phyloP scores from a whole-genome alignment of 1,284 basidiomycete genomes.

The Ustanciosporium gigantosporum region DNA sequence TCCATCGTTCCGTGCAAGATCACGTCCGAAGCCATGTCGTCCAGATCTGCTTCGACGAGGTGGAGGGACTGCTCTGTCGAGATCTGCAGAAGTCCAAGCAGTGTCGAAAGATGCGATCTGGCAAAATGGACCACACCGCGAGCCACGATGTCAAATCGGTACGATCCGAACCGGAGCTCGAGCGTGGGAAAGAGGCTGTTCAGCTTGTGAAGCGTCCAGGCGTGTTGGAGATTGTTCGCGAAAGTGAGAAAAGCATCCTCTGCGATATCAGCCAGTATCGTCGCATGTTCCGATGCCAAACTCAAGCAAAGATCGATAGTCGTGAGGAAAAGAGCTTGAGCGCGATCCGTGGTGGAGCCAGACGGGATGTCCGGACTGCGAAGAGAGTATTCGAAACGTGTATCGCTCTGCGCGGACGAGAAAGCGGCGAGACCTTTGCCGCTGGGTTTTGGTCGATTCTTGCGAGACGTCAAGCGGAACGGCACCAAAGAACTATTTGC shows the following conservation, averaged over 20 bases:
- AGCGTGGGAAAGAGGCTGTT: background rate
- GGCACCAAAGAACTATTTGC: slow-evolving; percentile 1
- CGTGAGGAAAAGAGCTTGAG: slow-evolving; percentile 12
- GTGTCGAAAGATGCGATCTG: background rate
- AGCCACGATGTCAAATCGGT: background rate
- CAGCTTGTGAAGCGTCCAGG: slow-evolving; percentile 8
- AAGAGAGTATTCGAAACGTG: background rate
- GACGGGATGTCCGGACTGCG: no score
- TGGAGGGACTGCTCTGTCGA: background rate
- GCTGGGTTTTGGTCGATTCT: slow-evolving; percentile 23
- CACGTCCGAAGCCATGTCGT: no score
- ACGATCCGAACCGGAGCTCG: background rate
- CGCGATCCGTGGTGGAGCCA: slow-evolving; percentile 6
- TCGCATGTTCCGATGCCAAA: slow-evolving; percentile 8
- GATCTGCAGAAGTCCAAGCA: background rate
- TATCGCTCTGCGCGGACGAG: slow-evolving; percentile 9
- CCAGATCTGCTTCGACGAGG: no score
- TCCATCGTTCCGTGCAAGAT: background rate
- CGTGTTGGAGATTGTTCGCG: slow-evolving; percentile 17
- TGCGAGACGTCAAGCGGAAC: slow-evolving; percentile 23
- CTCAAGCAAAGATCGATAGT: slow-evolving; percentile 18
- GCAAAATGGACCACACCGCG: background rate
- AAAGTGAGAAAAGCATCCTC: slow-evolving; percentile 18
- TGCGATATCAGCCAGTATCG: slow-evolving; percentile 14
- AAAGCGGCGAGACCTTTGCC: slow-evolving; percentile 11